These are phyloP conservation scores for Ramaria sp. DNA, from an alignment of 768 basidiomycete species.

Conservation along the genomic window DNA sequence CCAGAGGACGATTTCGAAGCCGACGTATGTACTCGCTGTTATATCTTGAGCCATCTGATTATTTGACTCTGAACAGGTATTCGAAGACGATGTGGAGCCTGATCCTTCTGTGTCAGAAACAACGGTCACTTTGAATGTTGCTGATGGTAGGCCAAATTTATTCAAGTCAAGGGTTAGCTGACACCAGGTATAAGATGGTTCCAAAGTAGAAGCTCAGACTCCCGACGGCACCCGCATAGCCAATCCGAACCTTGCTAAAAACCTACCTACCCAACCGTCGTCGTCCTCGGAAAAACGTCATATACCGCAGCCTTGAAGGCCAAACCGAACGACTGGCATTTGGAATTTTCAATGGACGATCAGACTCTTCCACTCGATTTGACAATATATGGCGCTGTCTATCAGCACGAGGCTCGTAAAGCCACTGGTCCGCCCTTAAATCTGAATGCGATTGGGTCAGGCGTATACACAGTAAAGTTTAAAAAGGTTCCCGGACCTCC, in stretches of 20 bases:
- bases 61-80: constrained; percentile 35
- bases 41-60: neutral
- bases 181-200: constrained; percentile 50
- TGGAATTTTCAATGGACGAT: constrained; percentile 92
- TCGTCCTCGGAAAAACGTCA: constrained; percentile 41
- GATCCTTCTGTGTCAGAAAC: constrained; percentile 65
- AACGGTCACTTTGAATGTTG: constrained; percentile 76
- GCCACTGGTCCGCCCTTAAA: constrained; percentile 38
- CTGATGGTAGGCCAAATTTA: constrained; percentile 47
- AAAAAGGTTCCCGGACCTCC: constrained; percentile 83
- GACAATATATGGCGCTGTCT: constrained; percentile 94
- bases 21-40: constrained; percentile 31
- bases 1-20: constrained; percentile 82
- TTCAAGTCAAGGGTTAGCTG: neutral
- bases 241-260: constrained; percentile 60
- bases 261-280: constrained; percentile 25
- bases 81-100: constrained; percentile 77
- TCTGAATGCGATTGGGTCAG: constrained; percentile 76
- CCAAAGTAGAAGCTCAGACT: constrained; percentile 92
- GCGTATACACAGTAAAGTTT: constrained; percentile 85
- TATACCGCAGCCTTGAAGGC: constrained; percentile 93
- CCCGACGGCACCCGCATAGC: constrained; percentile 92
- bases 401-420: constrained; percentile 81
- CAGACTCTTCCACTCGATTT: constrained; percentile 73
- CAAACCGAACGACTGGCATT: constrained; percentile 92